phyloP scores from a whole-genome alignment of 2,329 filamentous ascomycete species.

The Alternaria arborescens region DNA sequence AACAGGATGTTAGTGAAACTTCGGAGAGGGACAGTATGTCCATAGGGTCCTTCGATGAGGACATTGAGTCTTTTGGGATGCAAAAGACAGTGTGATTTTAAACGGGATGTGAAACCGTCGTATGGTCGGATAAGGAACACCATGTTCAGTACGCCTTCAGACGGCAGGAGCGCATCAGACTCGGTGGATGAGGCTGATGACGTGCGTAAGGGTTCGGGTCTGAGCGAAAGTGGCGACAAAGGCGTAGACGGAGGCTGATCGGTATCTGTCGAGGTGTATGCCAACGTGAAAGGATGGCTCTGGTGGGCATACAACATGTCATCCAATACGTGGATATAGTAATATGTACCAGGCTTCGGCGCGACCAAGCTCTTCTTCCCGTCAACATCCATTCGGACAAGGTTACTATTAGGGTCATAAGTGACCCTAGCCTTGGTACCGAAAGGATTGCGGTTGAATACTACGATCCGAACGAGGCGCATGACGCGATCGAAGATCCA shows the following conservation, averaged over 20 bases:
- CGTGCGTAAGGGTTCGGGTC: slow-evolving; percentile 17
- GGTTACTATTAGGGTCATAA: slow-evolving; percentile 56
- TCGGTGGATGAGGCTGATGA: slow-evolving; percentile 30
- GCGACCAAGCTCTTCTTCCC: slow-evolving; percentile 45
- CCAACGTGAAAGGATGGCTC: slow-evolving; percentile 59
- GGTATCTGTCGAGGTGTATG: slow-evolving; percentile 27
- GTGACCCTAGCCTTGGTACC: slow-evolving; percentile 51
- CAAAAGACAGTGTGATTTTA: slow-evolving; percentile 37
- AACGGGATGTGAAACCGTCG: slow-evolving; percentile 60
- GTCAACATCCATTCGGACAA: slow-evolving; percentile 58
- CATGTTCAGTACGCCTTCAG: slow-evolving; percentile 35
- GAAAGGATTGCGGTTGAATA: slow-evolving; percentile 53
- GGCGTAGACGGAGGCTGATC: slow-evolving; percentile 1
- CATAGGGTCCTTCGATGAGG: slow-evolving; percentile 62
- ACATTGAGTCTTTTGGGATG: slow-evolving; percentile 46
- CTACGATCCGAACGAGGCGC: slow-evolving; percentile 55
- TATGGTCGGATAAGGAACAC: slow-evolving; percentile 62
- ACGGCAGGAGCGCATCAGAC: slow-evolving; percentile 41
- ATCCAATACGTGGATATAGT: slow-evolving; percentile 59
- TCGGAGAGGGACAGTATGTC: slow-evolving; percentile 53
- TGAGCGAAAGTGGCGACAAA: slow-evolving; percentile 19
- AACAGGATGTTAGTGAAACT: slow-evolving; percentile 52
- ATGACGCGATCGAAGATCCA: slow-evolving; percentile 62
- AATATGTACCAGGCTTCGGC: slow-evolving; percentile 59
- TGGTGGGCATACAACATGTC: slow-evolving; percentile 56